Base-by-base conservation (phyloP, 257 asterid species). In the Solanum paucissectum region DNA sequence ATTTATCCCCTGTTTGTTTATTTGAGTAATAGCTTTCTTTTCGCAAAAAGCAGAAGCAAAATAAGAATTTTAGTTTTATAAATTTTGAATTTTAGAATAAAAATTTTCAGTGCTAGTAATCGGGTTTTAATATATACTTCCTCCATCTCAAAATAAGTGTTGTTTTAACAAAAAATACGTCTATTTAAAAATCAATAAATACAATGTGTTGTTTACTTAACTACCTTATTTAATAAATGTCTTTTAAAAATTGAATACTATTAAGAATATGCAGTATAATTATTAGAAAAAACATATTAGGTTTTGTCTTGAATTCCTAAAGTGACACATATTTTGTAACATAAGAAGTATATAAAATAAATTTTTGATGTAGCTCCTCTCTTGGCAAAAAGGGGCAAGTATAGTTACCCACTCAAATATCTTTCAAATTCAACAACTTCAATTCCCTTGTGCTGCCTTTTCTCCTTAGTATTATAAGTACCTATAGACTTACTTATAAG, bases 401-500 rank as follows among this genome's bases (percentile, higher is more conserved):
- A 20, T 73, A 73, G 81, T 34, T 9, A 34, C 79, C 32, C 23
- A 71, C 79, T 72, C 79, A 72, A 72, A 18, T 34, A 33, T 34
- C 27, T 73, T 73, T 73, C 44, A 34, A 34, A 73, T 34, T 34
- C 82, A 36, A 36, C 82, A 34, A 73, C 49, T 73, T 36, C 49
- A 73, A 5, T 73, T 73, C 49, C 42, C 29, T 73, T 73, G 42
- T 73, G 81, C 46, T 73, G 81, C 46, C 20, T 73, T 49, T 9
- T 72, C 25, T 79, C 40, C 40, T 27, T 81, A 5, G 25, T 29
- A 46, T 32, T 81, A 81, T 81, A 81, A 81, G 68, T 46, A 81
- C 12, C 25, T 20, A 7, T 42, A 77, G 21, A 4, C 62, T 52
- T 38, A 38, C 84, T 11, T 21, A 29, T 29, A 46, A 81, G 68